Evolutionary conservation across 768 basidiomycete genomes (phyloP).

Genomic region (Tricholoma saponaceum): DNA sequence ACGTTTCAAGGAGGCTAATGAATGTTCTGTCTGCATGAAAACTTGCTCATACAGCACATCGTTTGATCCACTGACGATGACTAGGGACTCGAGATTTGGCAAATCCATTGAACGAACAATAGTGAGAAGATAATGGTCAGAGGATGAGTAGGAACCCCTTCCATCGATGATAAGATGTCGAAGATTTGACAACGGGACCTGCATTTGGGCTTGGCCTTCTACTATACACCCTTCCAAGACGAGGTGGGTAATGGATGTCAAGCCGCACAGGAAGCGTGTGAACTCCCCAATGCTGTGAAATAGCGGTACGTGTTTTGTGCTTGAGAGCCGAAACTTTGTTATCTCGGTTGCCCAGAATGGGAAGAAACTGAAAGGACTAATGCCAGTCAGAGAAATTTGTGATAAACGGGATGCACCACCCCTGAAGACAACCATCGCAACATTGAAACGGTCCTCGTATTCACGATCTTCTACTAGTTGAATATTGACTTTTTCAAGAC

Average conservation of each 20-base stretch:
- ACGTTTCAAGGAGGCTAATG: neutral
- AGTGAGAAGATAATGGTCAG: neutral
- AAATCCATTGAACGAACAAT: neutral
- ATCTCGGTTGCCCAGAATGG: neutral
- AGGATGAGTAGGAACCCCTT: neutral
- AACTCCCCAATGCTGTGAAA: neutral
- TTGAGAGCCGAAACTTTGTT: neutral
- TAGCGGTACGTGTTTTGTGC: neutral
- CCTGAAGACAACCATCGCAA: neutral
- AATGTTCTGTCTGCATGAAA: neutral
- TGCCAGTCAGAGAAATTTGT: neutral
- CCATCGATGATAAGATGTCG: neutral
- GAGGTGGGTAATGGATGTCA: neutral
- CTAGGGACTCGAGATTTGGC: neutral
- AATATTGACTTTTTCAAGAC: neutral
- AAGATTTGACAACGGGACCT: neutral
- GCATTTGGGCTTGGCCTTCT: neutral
- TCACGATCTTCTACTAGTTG: neutral
- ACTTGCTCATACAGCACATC: neutral
- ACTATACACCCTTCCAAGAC: neutral
- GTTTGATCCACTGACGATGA: neutral
- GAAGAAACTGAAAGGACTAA: neutral
- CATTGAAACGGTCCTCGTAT: neutral
- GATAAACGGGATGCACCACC: neutral
- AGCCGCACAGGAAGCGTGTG: neutral